phyloP scores from a whole-genome alignment of 768 basidiomycete species.

The Macrolepiota fuliginosa region DNA sequence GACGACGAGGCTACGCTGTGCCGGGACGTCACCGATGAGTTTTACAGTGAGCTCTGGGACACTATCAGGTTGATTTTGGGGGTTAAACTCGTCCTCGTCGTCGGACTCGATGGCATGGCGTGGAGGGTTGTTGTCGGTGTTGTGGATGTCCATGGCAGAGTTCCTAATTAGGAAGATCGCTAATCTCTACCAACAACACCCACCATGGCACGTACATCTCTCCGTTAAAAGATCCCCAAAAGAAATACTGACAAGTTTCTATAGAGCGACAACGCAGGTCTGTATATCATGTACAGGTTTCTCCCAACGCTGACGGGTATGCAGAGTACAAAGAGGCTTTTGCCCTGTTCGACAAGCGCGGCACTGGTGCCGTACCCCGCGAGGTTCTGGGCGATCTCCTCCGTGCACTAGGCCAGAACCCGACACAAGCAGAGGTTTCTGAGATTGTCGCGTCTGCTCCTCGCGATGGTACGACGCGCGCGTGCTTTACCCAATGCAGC shows the following conservation, averaged over 20 bases:
- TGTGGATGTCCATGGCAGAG: slow-evolving; percentile 17
- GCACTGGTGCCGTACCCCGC: slow-evolving; percentile 84
- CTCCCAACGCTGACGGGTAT: neutral
- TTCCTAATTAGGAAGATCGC: slow-evolving; percentile 9
- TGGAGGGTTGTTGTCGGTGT: slow-evolving; percentile 53
- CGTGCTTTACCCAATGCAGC: neutral
- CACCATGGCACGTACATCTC: slow-evolving; percentile 27
- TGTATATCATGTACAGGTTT: slow-evolving; percentile 7
- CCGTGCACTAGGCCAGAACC: slow-evolving; percentile 95
- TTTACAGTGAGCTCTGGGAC: slow-evolving; percentile 27
- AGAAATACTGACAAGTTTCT: neutral
- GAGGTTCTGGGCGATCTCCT: slow-evolving; percentile 91
- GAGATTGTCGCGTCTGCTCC: slow-evolving; percentile 75
- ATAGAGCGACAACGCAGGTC: slow-evolving; percentile 22
- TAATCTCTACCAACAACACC: slow-evolving; percentile 14
- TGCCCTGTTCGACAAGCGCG: slow-evolving; percentile 96
- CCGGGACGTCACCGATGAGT: slow-evolving; percentile 33
- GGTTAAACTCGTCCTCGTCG: slow-evolving; percentile 63
- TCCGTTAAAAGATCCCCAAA: neutral
- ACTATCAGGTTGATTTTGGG: slow-evolving; percentile 26
- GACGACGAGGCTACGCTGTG: slow-evolving; percentile 34
- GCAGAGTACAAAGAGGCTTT: slow-evolving; percentile 97
- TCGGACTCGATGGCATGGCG: slow-evolving; percentile 66
- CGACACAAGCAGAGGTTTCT: slow-evolving; percentile 96
- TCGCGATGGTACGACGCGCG: slow-evolving; percentile 58